A percentile compares a stretch with the other conserved stretches of the same genome.
These are phyloP conservation scores for Ophiostoma sp. DNA, from an alignment of 2,329 filamentous ascomycete species.

Conservation along the genomic window DNA sequence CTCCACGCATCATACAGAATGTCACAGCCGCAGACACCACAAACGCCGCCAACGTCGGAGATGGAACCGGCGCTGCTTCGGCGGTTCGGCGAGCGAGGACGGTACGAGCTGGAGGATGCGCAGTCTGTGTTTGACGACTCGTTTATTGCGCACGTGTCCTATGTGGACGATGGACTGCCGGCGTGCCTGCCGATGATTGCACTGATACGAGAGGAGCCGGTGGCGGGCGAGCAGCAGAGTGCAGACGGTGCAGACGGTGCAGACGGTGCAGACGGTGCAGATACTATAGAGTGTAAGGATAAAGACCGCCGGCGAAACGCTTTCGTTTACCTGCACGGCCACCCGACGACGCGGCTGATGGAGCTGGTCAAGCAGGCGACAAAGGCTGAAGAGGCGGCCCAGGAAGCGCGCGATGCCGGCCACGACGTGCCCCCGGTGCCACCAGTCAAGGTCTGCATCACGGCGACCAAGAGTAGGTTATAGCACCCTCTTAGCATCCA, in stretches of 20 bases:
- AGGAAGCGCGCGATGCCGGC: not conserved
- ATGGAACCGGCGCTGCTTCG: conserved; percentile 24
- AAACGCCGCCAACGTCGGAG: not conserved
- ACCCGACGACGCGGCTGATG: conserved; percentile 25
- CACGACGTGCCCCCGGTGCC: not conserved
- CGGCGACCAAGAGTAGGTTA: conserved; percentile 22
- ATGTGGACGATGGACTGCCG: conserved; percentile 24
- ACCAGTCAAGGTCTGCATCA: conserved; percentile 26
- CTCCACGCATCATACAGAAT: not conserved
- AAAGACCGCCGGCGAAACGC: not conserved
- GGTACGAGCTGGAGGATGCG: conserved; percentile 23
- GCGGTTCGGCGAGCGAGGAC: conserved; percentile 22
- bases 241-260: not conserved
- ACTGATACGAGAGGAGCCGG: conserved; percentile 20
- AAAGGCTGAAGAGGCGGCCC: conserved; percentile 13
- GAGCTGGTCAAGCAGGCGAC: conserved; percentile 24
- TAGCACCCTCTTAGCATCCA: not conserved
- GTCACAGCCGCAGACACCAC: not conserved
- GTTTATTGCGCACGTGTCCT: conserved; percentile 25
- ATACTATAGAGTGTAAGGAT: too few relatives aligned
- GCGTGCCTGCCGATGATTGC: conserved; percentile 26
- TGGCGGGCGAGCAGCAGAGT: not conserved
- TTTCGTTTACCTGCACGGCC: conserved; percentile 25
- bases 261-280: not conserved
- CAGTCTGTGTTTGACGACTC: conserved; percentile 24